Conservation (phyloP, 768 basidiomycete genomes). For the Trametes gibbosa region DNA sequence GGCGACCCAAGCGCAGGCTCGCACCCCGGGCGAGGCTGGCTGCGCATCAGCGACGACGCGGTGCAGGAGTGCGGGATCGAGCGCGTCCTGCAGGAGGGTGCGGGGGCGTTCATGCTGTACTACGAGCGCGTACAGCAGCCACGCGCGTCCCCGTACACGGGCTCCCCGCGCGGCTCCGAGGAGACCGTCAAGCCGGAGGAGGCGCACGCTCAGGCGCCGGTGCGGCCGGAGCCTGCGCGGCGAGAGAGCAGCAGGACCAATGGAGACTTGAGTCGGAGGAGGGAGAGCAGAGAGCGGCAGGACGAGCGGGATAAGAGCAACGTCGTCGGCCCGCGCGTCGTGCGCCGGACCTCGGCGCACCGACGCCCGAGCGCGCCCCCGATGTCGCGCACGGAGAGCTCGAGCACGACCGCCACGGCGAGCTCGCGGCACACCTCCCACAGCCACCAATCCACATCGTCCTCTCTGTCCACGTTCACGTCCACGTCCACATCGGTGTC, state of each 20-base stretch:
- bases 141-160: conserved; percentile 6
- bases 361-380: conserved; percentile 1
- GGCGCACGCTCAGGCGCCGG: neutral
- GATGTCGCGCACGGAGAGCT: conserved; percentile 17
- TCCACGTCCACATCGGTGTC: neutral
- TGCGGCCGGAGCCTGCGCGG: neutral
- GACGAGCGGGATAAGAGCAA: conserved; percentile 2
- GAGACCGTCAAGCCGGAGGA: conserved; percentile 60
- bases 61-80: conserved; percentile 77
- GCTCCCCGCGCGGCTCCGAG: conserved; percentile 51
- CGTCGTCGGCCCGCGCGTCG: conserved; percentile 22
- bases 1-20: conserved; percentile 40
- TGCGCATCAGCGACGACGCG: conserved; percentile 83
- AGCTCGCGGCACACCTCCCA: neutral
- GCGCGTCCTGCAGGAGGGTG: conserved; percentile 68
- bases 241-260: conserved; percentile 6
- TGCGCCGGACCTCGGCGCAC: conserved; percentile 25
- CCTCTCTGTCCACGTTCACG: neutral
- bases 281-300: conserved; percentile 27
- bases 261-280: conserved; percentile 46
- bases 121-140: conserved; percentile 68
- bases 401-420: conserved; percentile 1
- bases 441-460: neutral
- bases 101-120: conserved; percentile 89
- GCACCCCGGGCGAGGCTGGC: conserved; percentile 82